Evolutionary conservation across 495 filamentous ascomycete genomes (phyloP).

Genomic region (Opeltia flavorubescens): DNA sequence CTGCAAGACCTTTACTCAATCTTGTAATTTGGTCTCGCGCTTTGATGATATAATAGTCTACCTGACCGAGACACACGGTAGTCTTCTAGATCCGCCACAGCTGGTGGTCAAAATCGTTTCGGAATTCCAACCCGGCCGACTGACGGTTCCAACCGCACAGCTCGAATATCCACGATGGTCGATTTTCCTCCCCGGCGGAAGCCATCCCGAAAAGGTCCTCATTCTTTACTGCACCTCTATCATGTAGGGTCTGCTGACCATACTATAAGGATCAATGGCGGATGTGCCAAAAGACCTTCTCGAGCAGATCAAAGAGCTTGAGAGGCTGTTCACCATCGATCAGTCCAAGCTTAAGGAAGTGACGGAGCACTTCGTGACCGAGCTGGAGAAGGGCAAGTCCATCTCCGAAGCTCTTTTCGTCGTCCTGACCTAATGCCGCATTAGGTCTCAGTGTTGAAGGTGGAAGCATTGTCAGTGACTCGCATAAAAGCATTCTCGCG

Average conservation of each 20-base stretch:
- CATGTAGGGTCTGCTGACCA: slow-evolving; percentile 13
- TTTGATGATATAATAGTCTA: no score
- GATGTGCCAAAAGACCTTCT: slow-evolving; percentile 76
- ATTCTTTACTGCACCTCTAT: slow-evolving; percentile 15
- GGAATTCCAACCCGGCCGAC: no score
- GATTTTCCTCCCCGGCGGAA: slow-evolving; percentile 57
- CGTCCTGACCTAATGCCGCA: slow-evolving; percentile 7
- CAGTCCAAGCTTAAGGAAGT: slow-evolving; percentile 72
- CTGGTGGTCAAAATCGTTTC: no score
- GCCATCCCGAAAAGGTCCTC: slow-evolving; percentile 63
- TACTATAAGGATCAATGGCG: slow-evolving; percentile 50
- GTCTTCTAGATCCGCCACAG: no score
- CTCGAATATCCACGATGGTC: slow-evolving; percentile 44
- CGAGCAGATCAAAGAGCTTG: slow-evolving; percentile 70
- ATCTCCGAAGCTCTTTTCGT: neutral
- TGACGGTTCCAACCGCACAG: no score
- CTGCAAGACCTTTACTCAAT: no score
- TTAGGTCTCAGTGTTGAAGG: slow-evolving; percentile 69
- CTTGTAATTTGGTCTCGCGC: no score
- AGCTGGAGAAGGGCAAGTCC: slow-evolving; percentile 71
- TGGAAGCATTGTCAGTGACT: slow-evolving; percentile 69
- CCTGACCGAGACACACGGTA: no score
- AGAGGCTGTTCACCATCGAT: slow-evolving; percentile 74
- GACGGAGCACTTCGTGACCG: slow-evolving; percentile 72
- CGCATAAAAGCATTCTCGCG: slow-evolving; percentile 1